Percentiles rank a stretch among this genome's conserved stretches.
Evolutionary conservation across 2,329 filamentous ascomycete genomes (phyloP).

Genomic region (Fusarium napiforme): DNA sequence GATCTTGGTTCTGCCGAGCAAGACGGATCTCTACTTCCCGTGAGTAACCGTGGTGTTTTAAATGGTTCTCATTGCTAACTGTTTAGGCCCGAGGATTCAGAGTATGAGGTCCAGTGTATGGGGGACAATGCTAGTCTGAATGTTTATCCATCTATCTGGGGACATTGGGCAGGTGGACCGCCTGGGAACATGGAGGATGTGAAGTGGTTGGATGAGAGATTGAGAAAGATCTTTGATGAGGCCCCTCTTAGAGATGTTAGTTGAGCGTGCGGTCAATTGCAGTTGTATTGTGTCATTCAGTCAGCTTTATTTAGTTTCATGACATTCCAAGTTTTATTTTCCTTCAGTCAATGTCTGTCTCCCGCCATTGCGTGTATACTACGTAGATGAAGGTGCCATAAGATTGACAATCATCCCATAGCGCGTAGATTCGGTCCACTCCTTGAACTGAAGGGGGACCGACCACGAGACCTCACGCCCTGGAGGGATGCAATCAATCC

Average conservation of each 20-base stretch:
- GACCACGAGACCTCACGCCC: too few relatives aligned
- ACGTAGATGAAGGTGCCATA: not conserved
- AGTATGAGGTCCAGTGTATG: constrained; percentile 73
- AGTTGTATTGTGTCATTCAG: too few relatives aligned
- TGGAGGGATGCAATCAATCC: not conserved
- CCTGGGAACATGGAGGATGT: constrained; percentile 77
- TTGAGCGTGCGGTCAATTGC: not conserved
- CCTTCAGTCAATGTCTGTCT: rapidly evolving
- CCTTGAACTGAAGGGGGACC: not conserved
- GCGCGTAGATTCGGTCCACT: rapidly evolving
- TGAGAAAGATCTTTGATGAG: constrained; percentile 33
- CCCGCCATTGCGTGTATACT: not conserved
- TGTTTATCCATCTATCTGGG: constrained; percentile 56
- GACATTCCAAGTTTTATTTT: rapidly evolving
- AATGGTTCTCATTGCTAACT: not conserved
- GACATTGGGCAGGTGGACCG: constrained; percentile 72
- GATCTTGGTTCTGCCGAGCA: constrained; percentile 74
- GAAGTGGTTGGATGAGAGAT: constrained; percentile 72
- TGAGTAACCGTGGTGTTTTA: constrained; percentile 5
- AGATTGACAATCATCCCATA: rapidly evolving
- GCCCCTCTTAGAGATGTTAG: not conserved
- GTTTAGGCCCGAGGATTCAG: constrained; percentile 73
- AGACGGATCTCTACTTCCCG: constrained; percentile 85
- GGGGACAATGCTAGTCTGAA: constrained; percentile 49
- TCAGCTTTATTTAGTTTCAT: rapidly evolving